phyloP scores from a whole-genome alignment of 495 filamentous ascomycete species.

The Penicillium odoratum region DNA sequence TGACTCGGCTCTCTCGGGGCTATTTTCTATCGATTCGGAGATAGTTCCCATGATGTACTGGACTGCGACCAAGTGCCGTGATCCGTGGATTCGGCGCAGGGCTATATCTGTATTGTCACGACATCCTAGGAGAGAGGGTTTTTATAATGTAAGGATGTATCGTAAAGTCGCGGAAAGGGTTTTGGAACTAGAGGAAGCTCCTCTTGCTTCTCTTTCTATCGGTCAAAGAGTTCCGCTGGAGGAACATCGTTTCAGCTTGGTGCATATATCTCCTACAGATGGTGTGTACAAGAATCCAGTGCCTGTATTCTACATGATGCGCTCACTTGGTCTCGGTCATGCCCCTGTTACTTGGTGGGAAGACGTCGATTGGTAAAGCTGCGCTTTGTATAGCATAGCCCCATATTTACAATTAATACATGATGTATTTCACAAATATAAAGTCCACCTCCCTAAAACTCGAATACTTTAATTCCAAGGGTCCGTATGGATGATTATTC shows the following conservation, averaged over 20 bases:
- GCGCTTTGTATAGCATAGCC: not conserved
- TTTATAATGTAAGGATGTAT: constrained; percentile 14
- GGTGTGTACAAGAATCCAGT: not conserved
- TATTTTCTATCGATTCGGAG: constrained; percentile 22
- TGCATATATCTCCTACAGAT: not conserved
- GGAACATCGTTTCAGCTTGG: constrained; percentile 1
- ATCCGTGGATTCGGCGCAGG: constrained; percentile 23
- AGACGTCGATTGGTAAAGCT: constrained; percentile 1
- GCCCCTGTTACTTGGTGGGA: constrained; percentile 1
- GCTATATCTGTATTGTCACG: constrained; percentile 8
- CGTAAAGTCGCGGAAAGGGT: constrained; percentile 8
- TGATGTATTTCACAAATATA: not conserved
- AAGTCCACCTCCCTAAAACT: too few relatives aligned
- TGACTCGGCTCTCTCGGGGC: not conserved
- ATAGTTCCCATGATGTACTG: constrained; percentile 22
- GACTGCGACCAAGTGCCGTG: constrained; percentile 18
- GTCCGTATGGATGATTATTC: not conserved
- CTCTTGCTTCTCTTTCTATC: constrained; percentile 9
- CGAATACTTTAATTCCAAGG: too few relatives aligned
- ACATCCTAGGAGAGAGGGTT: constrained; percentile 17
- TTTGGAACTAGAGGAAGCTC: constrained; percentile 23
- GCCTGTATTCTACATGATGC: constrained; percentile 5
- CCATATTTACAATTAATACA: too few relatives aligned
- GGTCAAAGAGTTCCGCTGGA: constrained; percentile 14
- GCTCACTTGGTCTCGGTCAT: constrained; percentile 8